phyloP scores from a whole-genome alignment of 129 eudicot genomes.

The Logfia minima region DNA sequence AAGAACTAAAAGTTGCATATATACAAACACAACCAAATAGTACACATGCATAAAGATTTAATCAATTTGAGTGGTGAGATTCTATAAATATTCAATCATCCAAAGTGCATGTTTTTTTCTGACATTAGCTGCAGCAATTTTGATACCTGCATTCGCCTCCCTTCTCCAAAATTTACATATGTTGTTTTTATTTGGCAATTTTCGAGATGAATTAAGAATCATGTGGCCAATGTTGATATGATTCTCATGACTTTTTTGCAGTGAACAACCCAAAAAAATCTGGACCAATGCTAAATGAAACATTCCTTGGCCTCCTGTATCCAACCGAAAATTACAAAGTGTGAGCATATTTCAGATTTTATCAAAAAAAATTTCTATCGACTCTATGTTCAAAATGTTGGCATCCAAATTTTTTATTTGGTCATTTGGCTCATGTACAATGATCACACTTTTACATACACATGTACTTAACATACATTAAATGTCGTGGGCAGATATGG shows the following conservation, averaged over 20 bases:
- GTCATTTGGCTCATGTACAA: background rate
- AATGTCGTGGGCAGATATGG: constrained; percentile 68
- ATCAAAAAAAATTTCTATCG: too few species aligned
- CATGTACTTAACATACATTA: constrained; percentile 23
- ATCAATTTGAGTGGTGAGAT: background rate
- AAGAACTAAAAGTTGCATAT: background rate
- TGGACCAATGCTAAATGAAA: constrained; percentile 90
- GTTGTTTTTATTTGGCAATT: background rate
- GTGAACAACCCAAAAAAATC: constrained; percentile 98
- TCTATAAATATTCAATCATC: background rate
- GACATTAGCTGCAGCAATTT: background rate
- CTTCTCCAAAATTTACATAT: background rate
- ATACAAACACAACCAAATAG: background rate
- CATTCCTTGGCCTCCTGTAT: constrained; percentile 92
- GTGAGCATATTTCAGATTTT: constrained; percentile 44
- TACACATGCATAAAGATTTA: background rate
- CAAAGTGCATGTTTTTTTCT: background rate
- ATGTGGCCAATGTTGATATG: constrained; percentile 2
- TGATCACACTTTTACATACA: constrained; percentile 13
- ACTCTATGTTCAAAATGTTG: background rate
- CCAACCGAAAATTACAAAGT: constrained; percentile 97
- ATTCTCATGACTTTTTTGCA: constrained; percentile 38
- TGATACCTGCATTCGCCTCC: background rate
- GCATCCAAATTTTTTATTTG: background rate
- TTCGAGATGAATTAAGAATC: background rate